Base-by-base conservation (phyloP, 106 monocot species). In the Acanthochlamys bracteata region DNA sequence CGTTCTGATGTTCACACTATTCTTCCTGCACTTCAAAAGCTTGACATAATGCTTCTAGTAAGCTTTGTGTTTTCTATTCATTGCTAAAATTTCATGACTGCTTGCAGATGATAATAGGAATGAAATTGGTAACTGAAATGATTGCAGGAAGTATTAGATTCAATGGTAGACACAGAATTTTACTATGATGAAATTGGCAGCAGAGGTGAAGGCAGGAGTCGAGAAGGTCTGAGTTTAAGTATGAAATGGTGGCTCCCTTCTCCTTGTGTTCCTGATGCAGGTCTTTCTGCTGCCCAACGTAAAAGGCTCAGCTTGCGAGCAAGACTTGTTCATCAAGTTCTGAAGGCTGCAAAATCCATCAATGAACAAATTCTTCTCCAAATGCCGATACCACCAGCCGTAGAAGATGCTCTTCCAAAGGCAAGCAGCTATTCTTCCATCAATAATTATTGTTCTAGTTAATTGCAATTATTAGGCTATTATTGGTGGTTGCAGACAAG, bases 231-330 rank as follows among this genome's bases (percentile, higher is more conserved):
- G 15, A 77, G 62, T 57, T 59, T 20, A 23, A 82, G 65, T 76
- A 89, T 86, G 70, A 89, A 76, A 52, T 99, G 98, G 92, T 99
- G 98, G 98, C 76, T 92, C n/a, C 98, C 98, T 24, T 81, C 82
- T 20, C 88, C 85, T 21, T 59, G 83, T 47, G 79, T 99, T 55
- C 88, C 98, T 8, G 83, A 85, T 0, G 56, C 73, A 24, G 98
- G 98, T 6, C 81, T 99, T 61, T 89, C 98, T 16, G 15, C 68
- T 25, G 53, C 65, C 55, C 78, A 81, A 41, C 74, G 98, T 17
- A 92, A 82, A 75, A 83, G 73, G 64, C 72, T 99, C 53, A 81
- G 80, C 14, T 85, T 92, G 42, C 92, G 85, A 21, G 92, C 79
- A 4, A 92, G 84, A 51, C 43, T 82, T 54, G 86, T 89, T 17